Evolutionary conservation across 495 filamentous ascomycete genomes (phyloP).

Genomic region (Trichocladium antarcticum): DNA sequence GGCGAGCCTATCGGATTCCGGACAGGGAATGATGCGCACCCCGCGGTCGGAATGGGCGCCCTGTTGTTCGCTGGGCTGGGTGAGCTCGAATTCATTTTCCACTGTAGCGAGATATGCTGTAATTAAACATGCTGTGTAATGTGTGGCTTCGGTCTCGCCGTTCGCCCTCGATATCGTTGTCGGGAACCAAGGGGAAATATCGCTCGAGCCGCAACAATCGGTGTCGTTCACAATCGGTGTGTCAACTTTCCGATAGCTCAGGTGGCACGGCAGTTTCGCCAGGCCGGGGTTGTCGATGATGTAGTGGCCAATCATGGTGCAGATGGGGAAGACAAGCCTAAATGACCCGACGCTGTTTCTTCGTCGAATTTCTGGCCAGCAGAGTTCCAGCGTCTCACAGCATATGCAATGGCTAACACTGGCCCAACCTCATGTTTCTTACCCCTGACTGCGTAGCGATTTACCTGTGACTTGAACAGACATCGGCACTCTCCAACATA

Average conservation of each 20-base stretch:
- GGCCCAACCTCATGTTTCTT: background rate
- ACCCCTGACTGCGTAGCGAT: background rate
- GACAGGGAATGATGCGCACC: background rate
- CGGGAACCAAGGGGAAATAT: no score
- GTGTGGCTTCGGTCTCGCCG: no score
- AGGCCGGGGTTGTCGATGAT: background rate
- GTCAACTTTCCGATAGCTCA: background rate
- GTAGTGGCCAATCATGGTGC: background rate
- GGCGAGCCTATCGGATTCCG: conserved; percentile 12
- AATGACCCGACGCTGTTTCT: background rate
- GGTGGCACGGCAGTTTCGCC: background rate
- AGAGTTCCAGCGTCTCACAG: background rate
- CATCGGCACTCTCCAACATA: no score
- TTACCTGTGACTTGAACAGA: background rate
- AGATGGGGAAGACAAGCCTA: background rate
- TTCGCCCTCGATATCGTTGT: no score
- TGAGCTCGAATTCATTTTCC: no score
- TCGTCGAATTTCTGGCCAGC: background rate
- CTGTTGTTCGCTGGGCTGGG: no score
- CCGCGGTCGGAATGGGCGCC: background rate
- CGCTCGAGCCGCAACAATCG: no score
- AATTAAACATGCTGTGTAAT: no score
- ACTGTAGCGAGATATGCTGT: no score
- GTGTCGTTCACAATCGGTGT: no score
- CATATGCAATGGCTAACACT: background rate